These are phyloP conservation scores for Alternaria burnsii DNA, from an alignment of 2,329 filamentous ascomycete genomes.

Conservation along the genomic window DNA sequence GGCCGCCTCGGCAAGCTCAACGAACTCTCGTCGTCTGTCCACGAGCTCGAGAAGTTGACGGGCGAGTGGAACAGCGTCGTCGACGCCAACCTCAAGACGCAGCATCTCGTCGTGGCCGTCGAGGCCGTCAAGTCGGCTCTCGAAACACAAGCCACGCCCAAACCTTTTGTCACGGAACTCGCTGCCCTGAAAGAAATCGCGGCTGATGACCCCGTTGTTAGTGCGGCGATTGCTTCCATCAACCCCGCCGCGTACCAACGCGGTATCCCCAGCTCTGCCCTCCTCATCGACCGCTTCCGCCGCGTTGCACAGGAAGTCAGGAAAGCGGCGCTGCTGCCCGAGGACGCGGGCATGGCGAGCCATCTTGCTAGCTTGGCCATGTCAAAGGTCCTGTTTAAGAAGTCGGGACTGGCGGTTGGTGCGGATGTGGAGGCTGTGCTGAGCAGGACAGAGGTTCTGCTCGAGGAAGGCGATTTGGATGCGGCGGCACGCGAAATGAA, in stretches of 20 bases:
- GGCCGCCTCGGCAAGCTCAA: conserved; percentile 86
- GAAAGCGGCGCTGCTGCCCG: conserved; percentile 90
- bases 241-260: conserved; percentile 93
- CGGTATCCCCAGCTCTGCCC: conserved; percentile 81
- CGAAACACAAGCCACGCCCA: conserved; percentile 75
- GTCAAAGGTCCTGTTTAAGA: conserved; percentile 96
- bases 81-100: conserved; percentile 88
- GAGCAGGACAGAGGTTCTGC: conserved; percentile 83
- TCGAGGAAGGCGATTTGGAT: conserved; percentile 94
- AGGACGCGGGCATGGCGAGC: conserved; percentile 91
- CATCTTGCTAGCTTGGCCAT: conserved; percentile 90
- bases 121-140: conserved; percentile 89
- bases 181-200: conserved; percentile 94
- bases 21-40: conserved; percentile 78
- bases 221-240: conserved; percentile 94
- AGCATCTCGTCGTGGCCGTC: conserved; percentile 94
- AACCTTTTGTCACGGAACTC: conserved; percentile 90
- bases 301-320: conserved; percentile 90
- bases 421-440: conserved; percentile 94
- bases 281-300: conserved; percentile 94
- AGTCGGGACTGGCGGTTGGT: conserved; percentile 76
- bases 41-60: conserved; percentile 86
- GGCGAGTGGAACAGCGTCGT: conserved; percentile 90
- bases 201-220: conserved; percentile 82
- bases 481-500: conserved; percentile 96